Evolutionary conservation across 2,329 filamentous ascomycete species (phyloP).

Genomic region (Huntiella decipiens): DNA sequence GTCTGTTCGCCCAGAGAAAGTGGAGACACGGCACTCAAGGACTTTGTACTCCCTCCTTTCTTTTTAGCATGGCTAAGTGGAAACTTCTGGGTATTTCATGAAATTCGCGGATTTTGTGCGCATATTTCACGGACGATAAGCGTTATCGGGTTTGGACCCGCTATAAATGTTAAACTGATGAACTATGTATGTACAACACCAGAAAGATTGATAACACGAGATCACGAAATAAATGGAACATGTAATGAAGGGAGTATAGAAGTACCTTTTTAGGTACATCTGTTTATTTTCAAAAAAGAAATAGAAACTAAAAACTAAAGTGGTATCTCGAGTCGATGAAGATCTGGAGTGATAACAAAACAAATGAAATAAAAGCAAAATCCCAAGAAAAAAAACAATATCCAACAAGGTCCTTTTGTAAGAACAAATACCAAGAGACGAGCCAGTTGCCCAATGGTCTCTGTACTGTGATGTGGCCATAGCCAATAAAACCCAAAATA

Average conservation of each 20-base stretch:
- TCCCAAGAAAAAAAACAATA: neutral
- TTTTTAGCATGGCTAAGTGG: no score
- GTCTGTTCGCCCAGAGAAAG: no score
- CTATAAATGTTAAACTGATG: no score
- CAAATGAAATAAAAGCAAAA: neutral
- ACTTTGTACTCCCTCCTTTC: no score
- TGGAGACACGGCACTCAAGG: no score
- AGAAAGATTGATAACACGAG: neutral
- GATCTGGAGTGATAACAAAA: neutral
- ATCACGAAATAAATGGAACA: neutral
- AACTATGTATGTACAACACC: no score
- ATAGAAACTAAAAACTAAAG: neutral
- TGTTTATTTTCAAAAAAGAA: neutral
- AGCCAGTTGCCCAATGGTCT: constrained; percentile 2
- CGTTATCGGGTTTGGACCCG: no score
- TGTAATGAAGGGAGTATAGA: neutral
- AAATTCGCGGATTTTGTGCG: no score
- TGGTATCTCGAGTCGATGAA: constrained; percentile 2
- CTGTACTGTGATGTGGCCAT: neutral
- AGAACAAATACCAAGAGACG: constrained; percentile 4
- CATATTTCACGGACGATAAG: no score
- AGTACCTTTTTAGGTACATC: neutral
- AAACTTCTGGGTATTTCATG: no score
- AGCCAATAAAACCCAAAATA: neutral
- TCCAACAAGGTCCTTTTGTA: neutral